Base-by-base conservation (phyloP, 441 rosid species). In the Mallotus japonicus region DNA sequence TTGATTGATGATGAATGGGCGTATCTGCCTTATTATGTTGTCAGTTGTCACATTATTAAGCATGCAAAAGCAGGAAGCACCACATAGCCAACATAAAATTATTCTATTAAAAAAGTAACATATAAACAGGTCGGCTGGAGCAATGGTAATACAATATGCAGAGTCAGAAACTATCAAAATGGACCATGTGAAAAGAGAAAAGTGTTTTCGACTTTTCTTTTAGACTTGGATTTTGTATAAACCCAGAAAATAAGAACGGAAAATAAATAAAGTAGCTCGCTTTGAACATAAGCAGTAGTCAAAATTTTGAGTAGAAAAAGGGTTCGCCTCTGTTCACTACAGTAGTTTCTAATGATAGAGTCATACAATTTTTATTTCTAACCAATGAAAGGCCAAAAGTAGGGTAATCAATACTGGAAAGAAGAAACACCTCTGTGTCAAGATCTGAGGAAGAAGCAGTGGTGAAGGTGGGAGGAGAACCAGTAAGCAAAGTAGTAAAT, bases 371-470 rank as follows among this genome's bases (percentile, higher is more conserved):
- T 42, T 5, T 42, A 42, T 42, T 42, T 8, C 8, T 4, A 4
- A 1, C 2, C 46, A 58, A 58, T 20, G 62, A 61, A 11, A 61
- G 46, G 10, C 49, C n/a, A 34, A 3, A 20, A 9, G 34, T 51
- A 5, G 16, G 15, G 20, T 51, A 8, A 20, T 10, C 8, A 69
- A 85, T 24, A 78, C 84, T 89, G 32, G 14, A 32, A 15, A 16
- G 44, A 28, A 10, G 51, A 56, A 55, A 69, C 65, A 92, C 97
- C 92, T 89, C 81, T 0, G 92, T 85, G 71, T 92, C 91, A 75
- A 88, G 87, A 88, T 89, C 96, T 46, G 92, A 87, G 72, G 90
- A 86, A 74, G 87, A 84, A 61, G 54, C 73, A 19, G 74, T 40
- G 61, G 79, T 71, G 72, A 85, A 82, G 80, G 58, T 71, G 34